A percentile compares a stretch with the other conserved stretches of the same genome.
phyloP scores from a whole-genome alignment of 2,329 filamentous ascomycete genomes.

The Aspergillus puulaauensis region DNA sequence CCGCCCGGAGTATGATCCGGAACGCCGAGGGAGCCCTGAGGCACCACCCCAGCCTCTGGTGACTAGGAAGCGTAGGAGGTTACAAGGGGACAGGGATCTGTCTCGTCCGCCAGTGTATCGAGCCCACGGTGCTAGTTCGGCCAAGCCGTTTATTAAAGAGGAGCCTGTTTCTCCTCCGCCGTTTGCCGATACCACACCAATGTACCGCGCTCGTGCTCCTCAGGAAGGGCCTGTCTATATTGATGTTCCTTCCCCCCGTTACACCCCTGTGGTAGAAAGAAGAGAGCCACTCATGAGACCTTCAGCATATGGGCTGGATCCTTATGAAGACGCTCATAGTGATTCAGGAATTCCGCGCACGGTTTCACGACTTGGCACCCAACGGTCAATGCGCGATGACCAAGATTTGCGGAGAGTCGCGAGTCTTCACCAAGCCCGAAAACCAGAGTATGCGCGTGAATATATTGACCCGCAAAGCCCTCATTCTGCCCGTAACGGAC shows the following conservation, averaged over 20 bases:
- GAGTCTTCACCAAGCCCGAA: conserved; percentile 46
- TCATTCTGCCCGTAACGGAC: conserved; percentile 35
- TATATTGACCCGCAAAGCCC: conserved; percentile 47
- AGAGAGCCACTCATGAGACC: conserved; percentile 30
- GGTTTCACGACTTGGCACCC: conserved; percentile 39
- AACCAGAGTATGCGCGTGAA: conserved; percentile 42
- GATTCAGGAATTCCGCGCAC: conserved; percentile 38
- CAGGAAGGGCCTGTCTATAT: conserved; percentile 51
- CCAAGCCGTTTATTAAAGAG: conserved; percentile 59
- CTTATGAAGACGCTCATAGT: conserved; percentile 29
- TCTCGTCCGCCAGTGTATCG: conserved; percentile 33
- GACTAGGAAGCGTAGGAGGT: conserved; percentile 53
- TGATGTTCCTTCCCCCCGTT: conserved; percentile 43
- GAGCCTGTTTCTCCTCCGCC: conserved; percentile 63
- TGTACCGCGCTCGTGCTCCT: conserved; percentile 34
- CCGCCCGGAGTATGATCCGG: conserved; percentile 36
- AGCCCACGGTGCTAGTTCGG: conserved; percentile 36
- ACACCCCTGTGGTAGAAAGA: conserved; percentile 36
- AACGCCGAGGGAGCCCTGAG: conserved; percentile 45
- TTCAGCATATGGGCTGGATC: conserved; percentile 36
- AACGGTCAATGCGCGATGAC: conserved; percentile 42
- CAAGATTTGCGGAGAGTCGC: conserved; percentile 48
- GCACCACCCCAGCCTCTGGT: conserved; percentile 42
- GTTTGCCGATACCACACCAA: conserved; percentile 46
- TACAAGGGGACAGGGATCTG: conserved; percentile 40